Percentiles rank a stretch among this genome's conserved stretches.
Evolutionary conservation across 1,284 basidiomycete species (phyloP).

Genomic region (Cryptococcus sp.): DNA sequence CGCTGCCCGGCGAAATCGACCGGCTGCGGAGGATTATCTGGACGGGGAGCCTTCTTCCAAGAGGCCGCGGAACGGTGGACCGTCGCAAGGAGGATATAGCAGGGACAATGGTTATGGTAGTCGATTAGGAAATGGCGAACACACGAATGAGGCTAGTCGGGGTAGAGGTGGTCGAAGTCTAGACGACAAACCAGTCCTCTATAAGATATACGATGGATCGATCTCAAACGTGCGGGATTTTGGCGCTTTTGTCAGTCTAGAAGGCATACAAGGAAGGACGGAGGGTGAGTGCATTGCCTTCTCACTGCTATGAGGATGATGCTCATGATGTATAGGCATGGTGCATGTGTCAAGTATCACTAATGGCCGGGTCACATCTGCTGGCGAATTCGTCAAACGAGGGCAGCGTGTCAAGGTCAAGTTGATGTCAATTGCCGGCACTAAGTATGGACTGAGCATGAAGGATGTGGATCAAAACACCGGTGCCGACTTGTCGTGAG

Average conservation of each 20-base stretch:
- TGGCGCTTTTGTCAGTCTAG: constrained; percentile 87
- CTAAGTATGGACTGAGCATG: constrained; percentile 84
- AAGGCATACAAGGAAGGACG: constrained; percentile 78
- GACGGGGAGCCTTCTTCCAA: constrained; percentile 58
- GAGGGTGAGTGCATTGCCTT: constrained; percentile 67
- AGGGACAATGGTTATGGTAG: constrained; percentile 55
- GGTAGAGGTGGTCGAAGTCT: constrained; percentile 52
- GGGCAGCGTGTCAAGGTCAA: constrained; percentile 90
- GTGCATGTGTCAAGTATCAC: constrained; percentile 91
- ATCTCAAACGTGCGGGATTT: constrained; percentile 90
- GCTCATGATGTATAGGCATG: constrained; percentile 64
- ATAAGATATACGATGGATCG: constrained; percentile 91
- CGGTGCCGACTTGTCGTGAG: constrained; percentile 71
- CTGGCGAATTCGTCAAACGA: constrained; percentile 79
- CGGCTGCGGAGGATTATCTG: constrained; percentile 56
- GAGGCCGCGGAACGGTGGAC: constrained; percentile 59
- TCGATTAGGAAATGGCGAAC: constrained; percentile 11
- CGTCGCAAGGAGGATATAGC: constrained; percentile 41
- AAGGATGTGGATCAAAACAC: constrained; percentile 93
- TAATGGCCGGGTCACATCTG: constrained; percentile 78
- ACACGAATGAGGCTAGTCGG: constrained; percentile 5
- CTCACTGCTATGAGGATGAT: neutral
- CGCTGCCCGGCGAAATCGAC: constrained; percentile 58
- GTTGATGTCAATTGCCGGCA: constrained; percentile 87
- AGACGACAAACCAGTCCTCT: constrained; percentile 83